Evolutionary conservation across 2,329 filamentous ascomycete species (phyloP), one percentile per base, ranked within the genome.

Genomic region (Piedraia hortae): DNA sequence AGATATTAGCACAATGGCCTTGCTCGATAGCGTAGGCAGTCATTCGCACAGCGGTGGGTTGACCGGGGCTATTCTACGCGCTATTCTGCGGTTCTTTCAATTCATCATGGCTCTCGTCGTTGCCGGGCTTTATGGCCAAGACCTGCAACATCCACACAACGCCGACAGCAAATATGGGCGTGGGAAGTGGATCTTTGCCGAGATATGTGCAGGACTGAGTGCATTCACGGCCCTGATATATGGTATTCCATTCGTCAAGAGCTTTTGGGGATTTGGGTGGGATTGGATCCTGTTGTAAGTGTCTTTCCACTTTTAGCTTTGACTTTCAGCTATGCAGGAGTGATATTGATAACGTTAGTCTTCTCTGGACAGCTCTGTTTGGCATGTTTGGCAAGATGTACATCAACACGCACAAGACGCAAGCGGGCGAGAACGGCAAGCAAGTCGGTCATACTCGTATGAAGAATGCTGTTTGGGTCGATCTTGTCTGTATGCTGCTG

Each of bases 381-480:
- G 78, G 75, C 10, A 50, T 85, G 28, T 90, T 90, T 41, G 78
- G 67, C 24, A 64, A 58, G 34, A 62, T 82, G 54, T 90, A 69
- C 51, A 71, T 89, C 39, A 45, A 60, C 24, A 65, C 66, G 35
- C 43, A 75, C 26, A 43, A 66, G 0, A 41, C 36, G 6, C 38
- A 39, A 4, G 19, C 13, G 19, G n/a, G n/a, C n/a, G n/a, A n/a
- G n/a, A n/a, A n/a, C n/a, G n/a, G n/a, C n/a, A 56, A 73, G 38
- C 41, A 44, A 21, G 34, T 36, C 18, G 64, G 57, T 21, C 56
- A 82, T 26, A 48, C 53, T 32, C 59, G 73, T 25, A 89, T 90
- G 77, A 77, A 78, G 50, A 65, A 68, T 38, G 73, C 75, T 4
- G 73, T 85, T 9, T 89, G 74, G 72, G 55, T 89, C 20, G 71